Percentiles rank a stretch among this genome's conserved stretches.
These are phyloP conservation scores for Termitomyces sp. DNA, from an alignment of 768 basidiomycete species.

Conservation along the genomic window DNA sequence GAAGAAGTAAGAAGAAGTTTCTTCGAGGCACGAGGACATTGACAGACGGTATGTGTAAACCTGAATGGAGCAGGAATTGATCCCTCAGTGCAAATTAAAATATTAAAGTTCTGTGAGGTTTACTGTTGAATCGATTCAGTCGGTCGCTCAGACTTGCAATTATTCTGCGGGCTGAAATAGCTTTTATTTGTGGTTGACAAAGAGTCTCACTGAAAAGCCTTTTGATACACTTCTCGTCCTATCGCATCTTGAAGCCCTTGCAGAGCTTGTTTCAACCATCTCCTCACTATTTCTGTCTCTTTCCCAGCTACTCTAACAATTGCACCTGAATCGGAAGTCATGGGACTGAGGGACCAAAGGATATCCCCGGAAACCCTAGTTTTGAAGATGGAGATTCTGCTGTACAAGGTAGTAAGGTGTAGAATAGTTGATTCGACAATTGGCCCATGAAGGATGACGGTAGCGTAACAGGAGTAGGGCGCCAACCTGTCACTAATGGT, in stretches of 20 bases:
- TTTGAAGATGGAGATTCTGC: slow-evolving; percentile 57
- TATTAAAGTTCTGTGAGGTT: neutral
- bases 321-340: slow-evolving; percentile 36
- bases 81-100: neutral
- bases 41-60: neutral
- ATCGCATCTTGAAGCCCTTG: slow-evolving; percentile 43
- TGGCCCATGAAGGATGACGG: slow-evolving; percentile 75
- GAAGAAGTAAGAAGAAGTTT: neutral
- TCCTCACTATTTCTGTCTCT: slow-evolving; percentile 70
- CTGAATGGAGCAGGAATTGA: neutral
- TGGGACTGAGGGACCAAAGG: slow-evolving; percentile 76
- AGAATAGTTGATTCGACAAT: slow-evolving; percentile 40
- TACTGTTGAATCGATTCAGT: neutral
- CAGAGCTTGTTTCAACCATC: slow-evolving; percentile 61
- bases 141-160: neutral
- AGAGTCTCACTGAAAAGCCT: slow-evolving; percentile 42
- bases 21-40: neutral
- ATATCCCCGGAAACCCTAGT: slow-evolving; percentile 52
- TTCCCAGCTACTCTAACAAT: slow-evolving; percentile 71
- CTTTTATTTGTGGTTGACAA: neutral
- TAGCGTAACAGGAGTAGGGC: slow-evolving; percentile 91
- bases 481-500: slow-evolving; percentile 54
- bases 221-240: slow-evolving; percentile 60
- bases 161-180: neutral
- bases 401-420: slow-evolving; percentile 43